A percentile compares a stretch with the other conserved stretches of the same genome.
Conservation (phyloP, 108 stramenopile genomes). For the Nitzschia sp. region DNA sequence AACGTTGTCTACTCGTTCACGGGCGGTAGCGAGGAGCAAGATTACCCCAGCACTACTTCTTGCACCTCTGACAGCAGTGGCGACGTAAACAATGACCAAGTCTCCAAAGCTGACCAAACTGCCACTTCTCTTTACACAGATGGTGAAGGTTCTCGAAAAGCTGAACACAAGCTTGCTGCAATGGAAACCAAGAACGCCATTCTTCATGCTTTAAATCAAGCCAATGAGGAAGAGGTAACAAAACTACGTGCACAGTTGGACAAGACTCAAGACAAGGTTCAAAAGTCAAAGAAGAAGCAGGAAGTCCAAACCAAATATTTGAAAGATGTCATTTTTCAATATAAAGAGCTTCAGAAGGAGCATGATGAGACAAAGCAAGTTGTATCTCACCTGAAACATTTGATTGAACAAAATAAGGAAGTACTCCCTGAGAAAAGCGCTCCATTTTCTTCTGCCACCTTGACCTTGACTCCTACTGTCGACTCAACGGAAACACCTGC, state of each 20-base stretch:
- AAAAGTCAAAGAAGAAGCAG: slow-evolving; percentile 22
- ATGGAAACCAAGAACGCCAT: background rate
- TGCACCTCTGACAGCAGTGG: background rate
- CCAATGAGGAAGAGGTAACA: background rate
- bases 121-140: background rate
- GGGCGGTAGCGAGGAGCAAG: too few species aligned
- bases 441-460: background rate
- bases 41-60: too few species aligned
- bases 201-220: background rate
- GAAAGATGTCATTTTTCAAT: slow-evolving; percentile 34
- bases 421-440: background rate
- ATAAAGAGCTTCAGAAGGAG: slow-evolving; percentile 32
- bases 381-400: background rate
- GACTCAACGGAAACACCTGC: background rate
- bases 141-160: background rate
- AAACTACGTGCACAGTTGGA: background rate
- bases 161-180: background rate
- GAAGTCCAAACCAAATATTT: slow-evolving; percentile 14
- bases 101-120: background rate
- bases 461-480: background rate
- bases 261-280: background rate
- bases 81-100: background rate
- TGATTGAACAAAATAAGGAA: background rate
- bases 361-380: slow-evolving; percentile 1
- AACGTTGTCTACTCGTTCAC: background rate